Conservation (phyloP, 75 land plant species). For the Chamaecyparis obtusa region DNA sequence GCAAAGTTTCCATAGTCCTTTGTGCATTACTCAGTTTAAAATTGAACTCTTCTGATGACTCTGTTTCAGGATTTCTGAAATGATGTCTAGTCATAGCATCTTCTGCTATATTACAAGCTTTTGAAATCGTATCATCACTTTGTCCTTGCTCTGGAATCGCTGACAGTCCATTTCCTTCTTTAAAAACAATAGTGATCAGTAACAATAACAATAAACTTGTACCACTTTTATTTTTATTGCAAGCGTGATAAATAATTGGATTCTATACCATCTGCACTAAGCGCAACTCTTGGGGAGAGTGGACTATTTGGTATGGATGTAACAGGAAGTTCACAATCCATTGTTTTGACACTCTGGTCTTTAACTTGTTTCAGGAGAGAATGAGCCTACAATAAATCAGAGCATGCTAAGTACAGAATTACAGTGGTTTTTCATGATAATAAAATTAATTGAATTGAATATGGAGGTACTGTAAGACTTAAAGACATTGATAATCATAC, state of each 20-base stretch:
- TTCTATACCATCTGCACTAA: neutral
- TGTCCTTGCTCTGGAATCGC: neutral
- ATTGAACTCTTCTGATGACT: neutral
- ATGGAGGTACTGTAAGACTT: neutral
- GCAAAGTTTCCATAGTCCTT: neutral
- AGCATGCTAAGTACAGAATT: neutral
- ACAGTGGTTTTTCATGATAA: neutral
- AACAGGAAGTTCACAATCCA: neutral
- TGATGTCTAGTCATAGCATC: neutral
- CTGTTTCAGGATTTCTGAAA: neutral
- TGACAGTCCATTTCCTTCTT: neutral
- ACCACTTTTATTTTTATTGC: neutral
- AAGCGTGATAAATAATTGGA: neutral
- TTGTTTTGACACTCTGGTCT: neutral
- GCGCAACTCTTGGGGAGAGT: neutral
- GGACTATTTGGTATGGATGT: neutral
- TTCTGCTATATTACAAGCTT: neutral
- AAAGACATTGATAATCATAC: slow-evolving; percentile 26
- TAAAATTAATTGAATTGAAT: neutral
- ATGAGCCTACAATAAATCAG: slow-evolving; percentile 49
- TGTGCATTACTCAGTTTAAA: neutral
- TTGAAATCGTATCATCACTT: neutral
- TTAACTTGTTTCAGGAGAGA: slow-evolving; percentile 47
- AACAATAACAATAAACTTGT: neutral
- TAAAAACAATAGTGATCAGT: neutral